Base-by-base conservation (phyloP, 2,329 filamentous ascomycete species). In the Calonectria leucothoes region DNA sequence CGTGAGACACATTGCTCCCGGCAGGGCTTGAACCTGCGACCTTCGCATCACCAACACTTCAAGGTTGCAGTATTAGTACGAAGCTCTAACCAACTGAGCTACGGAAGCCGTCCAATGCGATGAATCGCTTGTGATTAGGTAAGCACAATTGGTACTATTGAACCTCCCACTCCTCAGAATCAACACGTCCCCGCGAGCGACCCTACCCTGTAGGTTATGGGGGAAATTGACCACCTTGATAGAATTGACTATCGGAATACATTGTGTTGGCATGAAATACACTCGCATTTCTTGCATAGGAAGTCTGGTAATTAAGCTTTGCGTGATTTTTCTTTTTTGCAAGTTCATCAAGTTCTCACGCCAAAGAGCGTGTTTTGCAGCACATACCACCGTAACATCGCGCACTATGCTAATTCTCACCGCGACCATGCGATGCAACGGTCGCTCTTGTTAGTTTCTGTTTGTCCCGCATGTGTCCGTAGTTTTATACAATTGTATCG, bases 1-100 rank as follows among this genome's bases (percentile, higher is more conserved):
- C 69, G 37, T 69, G 73, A 75, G 66, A 61, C 69, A 57, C 20
- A 65, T 72, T 76, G 77, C 73, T 75, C 71, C 71, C 73, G 68
- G 68, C 71, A 75, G 73, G 77, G 76, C 75, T 79, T 75, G 77
- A 79, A 78, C 77, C 76, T 77, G 70, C 75, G 76, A 78, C 75
- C 77, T 75, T 75, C 73, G 75, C 77, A 79, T 79, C 64, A 76
- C 75, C 59, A 55, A 78, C 37, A 57, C 63, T 71, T 48, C 66
- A 14, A 64, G n/a, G 49, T 63, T 65, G 57, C 66, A 74, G 61
- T 77, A 77, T 77, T 77, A 78, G 75, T 74, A 76, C 76, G 70
- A 78, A 68, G 76, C 74, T 74, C 74, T 77, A 75, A 78, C 77
- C 77, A 78, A 75, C 76, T 79, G 74, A 79, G 79, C 79, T 79